Conservation (phyloP, 2,329 filamentous ascomycete species). For the Talaromyces rugulosus region DNA sequence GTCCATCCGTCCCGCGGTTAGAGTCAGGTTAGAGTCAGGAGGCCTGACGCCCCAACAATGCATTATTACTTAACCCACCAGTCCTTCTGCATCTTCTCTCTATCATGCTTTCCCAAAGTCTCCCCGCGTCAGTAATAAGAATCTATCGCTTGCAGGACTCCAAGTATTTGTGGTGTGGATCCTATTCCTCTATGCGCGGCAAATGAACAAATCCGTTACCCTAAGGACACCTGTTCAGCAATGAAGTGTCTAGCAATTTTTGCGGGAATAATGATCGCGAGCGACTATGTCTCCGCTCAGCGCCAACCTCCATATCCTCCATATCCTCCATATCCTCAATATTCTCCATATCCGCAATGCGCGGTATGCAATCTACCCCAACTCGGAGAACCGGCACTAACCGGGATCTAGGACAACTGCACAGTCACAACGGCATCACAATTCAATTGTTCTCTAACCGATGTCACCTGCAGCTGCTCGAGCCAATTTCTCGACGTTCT, state of each 20-base stretch:
- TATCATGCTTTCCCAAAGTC: not conserved
- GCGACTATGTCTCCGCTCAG: not conserved
- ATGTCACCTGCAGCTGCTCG: not conserved
- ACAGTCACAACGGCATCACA: not conserved
- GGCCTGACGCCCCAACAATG: not conserved
- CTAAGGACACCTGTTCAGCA: not conserved
- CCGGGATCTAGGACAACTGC: not conserved
- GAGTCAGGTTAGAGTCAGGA: not conserved
- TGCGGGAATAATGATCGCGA: not conserved
- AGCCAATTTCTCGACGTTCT: not conserved
- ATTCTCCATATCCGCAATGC: not conserved
- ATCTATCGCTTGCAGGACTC: not conserved
- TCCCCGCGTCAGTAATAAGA: not conserved
- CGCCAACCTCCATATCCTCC: not conserved
- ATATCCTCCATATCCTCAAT: not conserved
- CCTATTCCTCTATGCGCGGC: not conserved
- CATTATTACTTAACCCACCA: not conserved
- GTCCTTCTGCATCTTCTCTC: not conserved
- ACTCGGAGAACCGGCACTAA: not conserved
- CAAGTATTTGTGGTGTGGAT: not conserved
- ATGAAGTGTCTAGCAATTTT: not conserved
- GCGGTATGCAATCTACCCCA: not conserved
- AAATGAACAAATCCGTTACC: not conserved
- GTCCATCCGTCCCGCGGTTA: not conserved
- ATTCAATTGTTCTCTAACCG: not conserved